phyloP scores from a whole-genome alignment of 73 alveolate species.

The Blepharisma japonicum region DNA sequence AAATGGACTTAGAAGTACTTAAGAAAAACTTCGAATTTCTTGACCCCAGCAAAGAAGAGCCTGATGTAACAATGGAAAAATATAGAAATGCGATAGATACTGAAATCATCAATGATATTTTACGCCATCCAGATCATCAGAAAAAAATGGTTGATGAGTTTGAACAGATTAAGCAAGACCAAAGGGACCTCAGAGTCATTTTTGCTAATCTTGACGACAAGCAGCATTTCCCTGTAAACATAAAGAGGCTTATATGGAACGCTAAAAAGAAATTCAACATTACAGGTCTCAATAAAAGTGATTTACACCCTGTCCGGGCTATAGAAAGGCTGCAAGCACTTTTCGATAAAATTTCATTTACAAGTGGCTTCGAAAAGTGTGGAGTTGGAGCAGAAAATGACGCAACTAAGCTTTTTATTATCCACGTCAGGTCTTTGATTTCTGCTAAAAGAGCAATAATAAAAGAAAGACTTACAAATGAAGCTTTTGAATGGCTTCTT shows the following conservation, averaged over 20 bases:
- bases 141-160: slow-evolving; percentile 63
- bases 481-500: slow-evolving; percentile 87
- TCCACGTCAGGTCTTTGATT: slow-evolving; percentile 67
- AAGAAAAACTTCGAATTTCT: no score
- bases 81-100: slow-evolving; percentile 54
- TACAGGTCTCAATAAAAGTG: slow-evolving; percentile 53
- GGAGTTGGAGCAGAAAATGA: slow-evolving; percentile 70
- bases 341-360: neutral
- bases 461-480: slow-evolving; percentile 78
- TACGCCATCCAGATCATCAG: slow-evolving; percentile 35
- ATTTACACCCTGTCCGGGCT: slow-evolving; percentile 73
- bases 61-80: slow-evolving; percentile 34
- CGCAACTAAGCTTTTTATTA: slow-evolving; percentile 79
- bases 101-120: slow-evolving; percentile 56
- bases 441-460: slow-evolving; percentile 57
- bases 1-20: slow-evolving; percentile 62
- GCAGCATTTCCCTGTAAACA: slow-evolving; percentile 90
- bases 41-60: neutral
- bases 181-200: slow-evolving; percentile 55
- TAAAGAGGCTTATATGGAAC: slow-evolving; percentile 75
- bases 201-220: slow-evolving; percentile 73
- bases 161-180: slow-evolving; percentile 66
- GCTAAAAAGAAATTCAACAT: slow-evolving; percentile 78
- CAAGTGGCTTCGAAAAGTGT: slow-evolving; percentile 3
- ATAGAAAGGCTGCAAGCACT: slow-evolving; percentile 35